Evolutionary conservation across 768 basidiomycete genomes (phyloP).

Genomic region (Gyrodon lividus): DNA sequence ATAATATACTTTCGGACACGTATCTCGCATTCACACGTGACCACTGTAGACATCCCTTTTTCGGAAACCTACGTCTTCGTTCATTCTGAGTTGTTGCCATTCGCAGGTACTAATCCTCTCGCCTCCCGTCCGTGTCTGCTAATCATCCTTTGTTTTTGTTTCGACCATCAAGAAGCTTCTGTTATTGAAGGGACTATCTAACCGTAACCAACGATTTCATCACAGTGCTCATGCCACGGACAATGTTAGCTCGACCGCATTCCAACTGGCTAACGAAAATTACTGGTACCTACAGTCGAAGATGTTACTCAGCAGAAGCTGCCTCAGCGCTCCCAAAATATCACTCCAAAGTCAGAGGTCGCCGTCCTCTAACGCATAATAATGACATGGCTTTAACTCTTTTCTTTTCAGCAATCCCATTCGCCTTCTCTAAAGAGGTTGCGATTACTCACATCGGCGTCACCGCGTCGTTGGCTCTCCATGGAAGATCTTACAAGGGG

Average conservation of each 20-base stretch:
- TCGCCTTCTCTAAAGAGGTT: constrained; percentile 44
- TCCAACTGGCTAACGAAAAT: too few species aligned
- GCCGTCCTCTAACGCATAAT: constrained; percentile 3
- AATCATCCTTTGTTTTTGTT: too few species aligned
- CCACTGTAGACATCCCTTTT: background rate
- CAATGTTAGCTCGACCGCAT: too few species aligned
- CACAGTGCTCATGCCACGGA: too few species aligned
- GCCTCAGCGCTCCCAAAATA: constrained; percentile 18
- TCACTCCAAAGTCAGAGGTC: constrained; percentile 42
- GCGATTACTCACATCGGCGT: constrained; percentile 42
- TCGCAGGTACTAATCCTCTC: too few species aligned
- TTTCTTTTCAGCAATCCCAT: constrained; percentile 46
- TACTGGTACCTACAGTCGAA: too few species aligned
- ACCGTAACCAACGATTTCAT: too few species aligned
- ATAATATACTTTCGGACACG: constrained; percentile 18
- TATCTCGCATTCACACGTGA: constrained; percentile 32
- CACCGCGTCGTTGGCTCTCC: constrained; percentile 28
- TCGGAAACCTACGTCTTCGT: too few species aligned
- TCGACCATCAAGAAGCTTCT: too few species aligned
- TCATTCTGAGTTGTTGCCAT: too few species aligned
- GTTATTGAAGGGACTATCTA: too few species aligned
- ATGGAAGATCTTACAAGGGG: constrained; percentile 13
- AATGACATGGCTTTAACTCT: constrained; percentile 8
- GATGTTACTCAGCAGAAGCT: background rate
- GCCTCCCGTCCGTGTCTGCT: too few species aligned